These are phyloP conservation scores for Escovopsis sp. DNA, from an alignment of 2,329 filamentous ascomycete species.

Conservation along the genomic window DNA sequence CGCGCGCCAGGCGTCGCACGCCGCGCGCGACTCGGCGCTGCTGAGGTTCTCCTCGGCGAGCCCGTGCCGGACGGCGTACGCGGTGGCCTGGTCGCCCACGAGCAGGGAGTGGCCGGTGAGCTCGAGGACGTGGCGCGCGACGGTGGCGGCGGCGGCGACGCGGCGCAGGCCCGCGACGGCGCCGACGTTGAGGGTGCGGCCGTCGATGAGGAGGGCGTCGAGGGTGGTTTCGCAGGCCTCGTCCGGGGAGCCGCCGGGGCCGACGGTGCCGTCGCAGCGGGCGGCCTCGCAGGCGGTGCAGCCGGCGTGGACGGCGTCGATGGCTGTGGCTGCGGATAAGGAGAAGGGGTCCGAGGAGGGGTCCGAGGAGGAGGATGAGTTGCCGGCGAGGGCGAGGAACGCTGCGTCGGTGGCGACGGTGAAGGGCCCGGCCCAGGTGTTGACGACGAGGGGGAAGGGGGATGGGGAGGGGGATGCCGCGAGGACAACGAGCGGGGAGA, in stretches of 20 bases:
- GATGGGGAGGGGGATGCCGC: slow-evolving; percentile 6
- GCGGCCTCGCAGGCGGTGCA: slow-evolving; percentile 35
- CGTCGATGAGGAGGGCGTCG: slow-evolving; percentile 45
- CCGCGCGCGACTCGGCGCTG: slow-evolving; percentile 23
- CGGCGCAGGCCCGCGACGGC: slow-evolving; percentile 37
- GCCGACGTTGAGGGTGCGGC: slow-evolving; percentile 35
- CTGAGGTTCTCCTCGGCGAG: slow-evolving; percentile 29
- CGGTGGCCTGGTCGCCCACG: slow-evolving; percentile 36
- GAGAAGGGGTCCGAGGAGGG: slow-evolving; percentile 14
- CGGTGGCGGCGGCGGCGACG: slow-evolving; percentile 31
- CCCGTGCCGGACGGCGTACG: slow-evolving; percentile 38
- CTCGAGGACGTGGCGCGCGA: slow-evolving; percentile 35
- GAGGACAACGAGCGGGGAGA: neutral
- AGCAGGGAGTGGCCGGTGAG: slow-evolving; percentile 37
- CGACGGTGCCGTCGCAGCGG: slow-evolving; percentile 40
- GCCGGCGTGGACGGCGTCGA: slow-evolving; percentile 38
- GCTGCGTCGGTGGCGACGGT: slow-evolving; percentile 37
- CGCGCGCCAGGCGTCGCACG: slow-evolving; percentile 29
- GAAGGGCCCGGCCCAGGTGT: slow-evolving; percentile 40
- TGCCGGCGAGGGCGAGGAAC: slow-evolving; percentile 21
- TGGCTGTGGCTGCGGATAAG: slow-evolving; percentile 19
- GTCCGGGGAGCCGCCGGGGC: slow-evolving; percentile 39
- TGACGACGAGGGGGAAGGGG: slow-evolving; percentile 33
- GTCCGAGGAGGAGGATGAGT: slow-evolving; percentile 10
- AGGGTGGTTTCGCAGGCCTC: slow-evolving; percentile 43